Evolutionary conservation across 345 rosid species (phyloP).

Genomic region (Syzygium grande): DNA sequence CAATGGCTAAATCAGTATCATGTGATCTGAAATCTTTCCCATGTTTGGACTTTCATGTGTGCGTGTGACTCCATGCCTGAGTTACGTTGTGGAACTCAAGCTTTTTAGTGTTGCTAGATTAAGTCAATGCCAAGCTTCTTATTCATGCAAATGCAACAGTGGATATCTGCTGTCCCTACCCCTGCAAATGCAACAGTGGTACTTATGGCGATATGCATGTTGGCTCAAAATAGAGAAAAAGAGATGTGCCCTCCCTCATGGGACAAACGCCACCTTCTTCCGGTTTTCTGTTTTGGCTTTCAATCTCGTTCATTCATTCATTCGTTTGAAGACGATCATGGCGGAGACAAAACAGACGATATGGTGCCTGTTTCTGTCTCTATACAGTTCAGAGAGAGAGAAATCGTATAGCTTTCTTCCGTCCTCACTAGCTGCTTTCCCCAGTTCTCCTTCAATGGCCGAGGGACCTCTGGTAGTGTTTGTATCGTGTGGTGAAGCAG

Average conservation of each 20-base stretch:
- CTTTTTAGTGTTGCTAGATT: background rate
- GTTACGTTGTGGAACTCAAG: background rate
- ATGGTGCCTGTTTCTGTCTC: background rate
- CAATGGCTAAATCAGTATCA: background rate
- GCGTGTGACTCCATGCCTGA: background rate
- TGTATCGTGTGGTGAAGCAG: no score
- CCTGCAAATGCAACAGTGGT: background rate
- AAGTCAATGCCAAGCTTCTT: background rate
- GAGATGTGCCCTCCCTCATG: background rate
- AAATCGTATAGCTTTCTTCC: background rate
- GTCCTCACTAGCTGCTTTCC: background rate
- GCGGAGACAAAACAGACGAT: background rate
- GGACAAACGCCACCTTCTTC: background rate
- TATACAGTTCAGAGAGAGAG: background rate
- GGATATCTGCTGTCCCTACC: background rate
- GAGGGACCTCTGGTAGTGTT: background rate
- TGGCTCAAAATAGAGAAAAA: background rate
- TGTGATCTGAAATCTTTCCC: background rate
- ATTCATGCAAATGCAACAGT: background rate
- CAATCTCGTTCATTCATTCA: background rate
- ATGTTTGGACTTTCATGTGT: background rate
- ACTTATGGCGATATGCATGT: background rate
- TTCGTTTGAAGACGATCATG: background rate
- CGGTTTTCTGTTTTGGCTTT: background rate
- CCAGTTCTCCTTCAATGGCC: background rate